Conservation (phyloP, 1,284 basidiomycete genomes). For the Xerocomus cyaneibrunnescens region DNA sequence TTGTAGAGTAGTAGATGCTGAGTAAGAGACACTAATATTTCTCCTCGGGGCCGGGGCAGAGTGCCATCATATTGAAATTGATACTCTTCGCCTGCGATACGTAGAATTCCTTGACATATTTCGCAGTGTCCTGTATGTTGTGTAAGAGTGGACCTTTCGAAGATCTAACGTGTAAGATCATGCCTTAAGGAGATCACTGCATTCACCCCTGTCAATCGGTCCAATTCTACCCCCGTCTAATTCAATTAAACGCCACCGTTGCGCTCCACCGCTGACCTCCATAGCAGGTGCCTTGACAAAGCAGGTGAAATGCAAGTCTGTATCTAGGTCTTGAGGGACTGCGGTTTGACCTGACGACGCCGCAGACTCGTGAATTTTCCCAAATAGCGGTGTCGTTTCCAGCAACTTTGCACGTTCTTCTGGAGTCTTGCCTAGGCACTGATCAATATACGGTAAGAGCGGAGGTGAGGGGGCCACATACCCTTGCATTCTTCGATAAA, state of each 20-base stretch:
- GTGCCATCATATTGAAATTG: constrained; percentile 55
- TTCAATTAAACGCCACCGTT: constrained; percentile 61
- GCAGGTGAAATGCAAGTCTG: constrained; percentile 82
- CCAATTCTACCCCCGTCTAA: constrained; percentile 76
- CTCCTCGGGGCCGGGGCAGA: constrained; percentile 33
- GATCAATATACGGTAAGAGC: constrained; percentile 5
- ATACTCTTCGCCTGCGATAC: constrained; percentile 55
- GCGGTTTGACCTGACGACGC: constrained; percentile 71
- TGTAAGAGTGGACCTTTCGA: background rate
- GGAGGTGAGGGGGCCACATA: constrained; percentile 20
- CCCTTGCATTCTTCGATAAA: constrained; percentile 68
- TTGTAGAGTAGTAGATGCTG: constrained; percentile 12
- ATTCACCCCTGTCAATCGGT: constrained; percentile 76
- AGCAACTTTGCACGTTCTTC: constrained; percentile 73
- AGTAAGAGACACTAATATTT: constrained; percentile 6
- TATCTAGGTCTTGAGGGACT: constrained; percentile 53
- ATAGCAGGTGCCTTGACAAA: constrained; percentile 69
- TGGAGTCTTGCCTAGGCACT: constrained; percentile 55
- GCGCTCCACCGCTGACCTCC: constrained; percentile 19
- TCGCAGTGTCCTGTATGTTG: constrained; percentile 59
- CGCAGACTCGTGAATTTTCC: constrained; percentile 68
- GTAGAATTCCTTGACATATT: constrained; percentile 65
- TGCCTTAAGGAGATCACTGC: constrained; percentile 60
- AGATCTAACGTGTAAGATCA: background rate
- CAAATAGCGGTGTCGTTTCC: constrained; percentile 74